Conservation (phyloP, 2,329 filamentous ascomycete species). For the Fusarium paranaense region DNA sequence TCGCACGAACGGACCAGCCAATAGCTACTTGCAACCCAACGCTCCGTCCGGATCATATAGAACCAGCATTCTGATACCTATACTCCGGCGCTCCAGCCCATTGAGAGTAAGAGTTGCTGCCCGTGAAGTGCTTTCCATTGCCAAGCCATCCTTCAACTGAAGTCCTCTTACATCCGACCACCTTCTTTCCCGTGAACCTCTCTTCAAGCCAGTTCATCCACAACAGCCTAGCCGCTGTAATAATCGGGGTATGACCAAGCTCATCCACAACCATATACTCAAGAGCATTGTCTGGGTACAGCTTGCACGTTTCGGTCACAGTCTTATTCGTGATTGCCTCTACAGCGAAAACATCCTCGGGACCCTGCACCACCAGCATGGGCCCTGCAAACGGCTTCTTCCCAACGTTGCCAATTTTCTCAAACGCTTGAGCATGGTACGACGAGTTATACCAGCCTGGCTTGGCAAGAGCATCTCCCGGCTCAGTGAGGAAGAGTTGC, state of each 20-base stretch:
- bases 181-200: not conserved
- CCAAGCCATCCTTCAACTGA: not conserved
- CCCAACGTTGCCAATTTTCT: not conserved
- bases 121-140: not conserved
- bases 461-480: not conserved
- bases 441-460: not conserved
- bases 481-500: not conserved
- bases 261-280: not conserved
- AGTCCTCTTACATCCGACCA: not conserved
- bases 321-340: not conserved
- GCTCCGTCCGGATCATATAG: not conserved
- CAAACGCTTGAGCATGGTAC: conserved; percentile 15
- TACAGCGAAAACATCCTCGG: not conserved
- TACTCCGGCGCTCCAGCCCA: conserved; percentile 15
- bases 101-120: conserved; percentile 5
- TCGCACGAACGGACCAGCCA: too few relatives aligned
- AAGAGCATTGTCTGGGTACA: not conserved
- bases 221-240: not conserved
- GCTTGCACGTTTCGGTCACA: rapidly evolving
- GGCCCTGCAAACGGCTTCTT: not conserved
- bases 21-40: not conserved
- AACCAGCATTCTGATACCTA: conserved; percentile 14
- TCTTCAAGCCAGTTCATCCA: conserved; percentile 12
- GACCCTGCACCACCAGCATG: conserved; percentile 3
- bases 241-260: conserved; percentile 6